Base-by-base conservation (phyloP, 495 filamentous ascomycete genomes). In the Neurospora sp. region DNA sequence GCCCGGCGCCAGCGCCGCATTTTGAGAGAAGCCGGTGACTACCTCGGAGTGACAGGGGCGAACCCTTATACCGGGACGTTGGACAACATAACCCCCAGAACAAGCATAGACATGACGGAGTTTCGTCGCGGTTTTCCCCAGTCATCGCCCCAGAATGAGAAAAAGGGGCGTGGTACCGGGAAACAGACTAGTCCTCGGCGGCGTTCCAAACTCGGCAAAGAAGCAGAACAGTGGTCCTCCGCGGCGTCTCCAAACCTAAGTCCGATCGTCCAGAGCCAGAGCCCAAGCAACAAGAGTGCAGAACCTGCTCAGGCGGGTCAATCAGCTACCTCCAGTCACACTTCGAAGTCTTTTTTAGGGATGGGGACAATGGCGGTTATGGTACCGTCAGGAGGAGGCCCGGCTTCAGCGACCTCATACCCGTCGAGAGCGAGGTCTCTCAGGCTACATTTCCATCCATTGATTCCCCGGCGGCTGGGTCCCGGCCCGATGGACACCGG, bases 21-120 rank as follows among this genome's bases (percentile, higher is more conserved):
- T 18, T 72, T 85, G 39, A 82, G 80, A 47, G 80, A 83, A 70
- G 85, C 84, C 70, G 83, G 85, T 18, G 86, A 88, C 73, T 88
- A 83, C 77, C 80, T 87, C 12, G 86, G 86, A 12, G 84, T 87
- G 14, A 85, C 85, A 73, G 86, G 86, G 22, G 82, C 83, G n/a
- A 87, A 88, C 72, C 86, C 86, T 12, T 77, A 82, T 61, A 87
- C 85, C n/a, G 85, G 86, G 2, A 77, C 80, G 73, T 82, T 80
- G 71, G 81, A 87, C 41, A 76, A 83, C 8, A 75, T 85, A 39
- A 85, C 84, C 10, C 83, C 83, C 18, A 84, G 83, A 16, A 82
- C 77, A 10, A 83, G 81, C 72, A 76, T 76, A 5, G 77, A 74
- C 3, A 81, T 76, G 18, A 65, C 70, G 12, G 65, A 47, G 27